phyloP scores from a whole-genome alignment of 139 green algal species.

The Gonium pectorale region DNA sequence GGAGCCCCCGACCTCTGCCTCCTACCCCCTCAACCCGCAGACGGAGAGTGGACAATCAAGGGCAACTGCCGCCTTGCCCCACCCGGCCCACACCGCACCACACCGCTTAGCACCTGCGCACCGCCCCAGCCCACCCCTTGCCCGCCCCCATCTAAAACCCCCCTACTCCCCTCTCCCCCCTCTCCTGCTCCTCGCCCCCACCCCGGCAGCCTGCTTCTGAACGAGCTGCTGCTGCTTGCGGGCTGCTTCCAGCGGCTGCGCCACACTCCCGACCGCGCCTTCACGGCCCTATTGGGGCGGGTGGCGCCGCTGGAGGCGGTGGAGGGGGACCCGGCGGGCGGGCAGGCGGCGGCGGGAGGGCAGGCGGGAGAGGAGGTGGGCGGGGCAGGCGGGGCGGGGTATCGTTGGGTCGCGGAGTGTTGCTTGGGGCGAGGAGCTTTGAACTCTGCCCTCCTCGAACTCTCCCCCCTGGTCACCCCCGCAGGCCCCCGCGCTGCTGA shows the following conservation, averaged over 20 bases:
- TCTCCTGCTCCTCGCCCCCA: neutral
- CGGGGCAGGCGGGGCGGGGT: neutral
- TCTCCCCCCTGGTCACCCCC: neutral
- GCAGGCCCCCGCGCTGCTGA: neutral
- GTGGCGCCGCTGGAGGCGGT: too few species aligned
- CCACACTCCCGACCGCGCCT: too few species aligned
- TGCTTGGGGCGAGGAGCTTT: too few species aligned
- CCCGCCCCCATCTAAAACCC: neutral
- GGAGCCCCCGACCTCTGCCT: neutral
- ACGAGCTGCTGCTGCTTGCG: too few species aligned
- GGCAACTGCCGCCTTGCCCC: neutral
- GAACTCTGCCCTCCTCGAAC: neutral
- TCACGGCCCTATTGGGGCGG: too few species aligned
- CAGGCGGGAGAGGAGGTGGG: neutral
- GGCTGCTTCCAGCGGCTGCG: too few species aligned
- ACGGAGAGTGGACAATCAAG: conserved; percentile 16
- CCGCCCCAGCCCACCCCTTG: neutral
- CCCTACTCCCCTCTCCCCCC: neutral
- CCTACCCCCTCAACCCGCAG: neutral
- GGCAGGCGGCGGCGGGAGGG: too few species aligned
- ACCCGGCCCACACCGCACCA: neutral
- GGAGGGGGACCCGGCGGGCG: too few species aligned
- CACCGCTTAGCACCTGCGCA: neutral
- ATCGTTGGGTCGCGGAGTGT: neutral
- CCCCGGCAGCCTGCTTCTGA: too few species aligned